Conservation (phyloP, 495 filamentous ascomycete species). For the Jackrogersella minutella region DNA sequence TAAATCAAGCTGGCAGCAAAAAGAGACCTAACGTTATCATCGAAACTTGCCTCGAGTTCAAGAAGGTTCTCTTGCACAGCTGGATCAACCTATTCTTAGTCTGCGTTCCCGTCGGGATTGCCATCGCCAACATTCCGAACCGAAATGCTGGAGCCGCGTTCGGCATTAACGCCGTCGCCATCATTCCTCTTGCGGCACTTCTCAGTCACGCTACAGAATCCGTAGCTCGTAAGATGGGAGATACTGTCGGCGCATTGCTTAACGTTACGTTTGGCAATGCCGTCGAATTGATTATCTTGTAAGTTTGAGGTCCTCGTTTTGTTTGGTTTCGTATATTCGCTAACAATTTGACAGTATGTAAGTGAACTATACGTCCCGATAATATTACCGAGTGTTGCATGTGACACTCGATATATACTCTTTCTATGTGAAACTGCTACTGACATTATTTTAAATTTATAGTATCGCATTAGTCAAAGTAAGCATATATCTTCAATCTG, state of each 20-base stretch:
- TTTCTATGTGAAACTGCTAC: too few relatives aligned
- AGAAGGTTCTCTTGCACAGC: slow-evolving; percentile 68
- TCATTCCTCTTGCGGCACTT: slow-evolving; percentile 82
- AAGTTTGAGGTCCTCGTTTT: slow-evolving; percentile 28
- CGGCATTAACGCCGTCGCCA: slow-evolving; percentile 82
- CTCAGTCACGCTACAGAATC: slow-evolving; percentile 83
- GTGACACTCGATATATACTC: too few relatives aligned
- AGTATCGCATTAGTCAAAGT: slow-evolving; percentile 74
- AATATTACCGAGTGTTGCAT: too few relatives aligned
- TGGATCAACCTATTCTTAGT: slow-evolving; percentile 81
- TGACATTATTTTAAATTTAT: slow-evolving; percentile 14
- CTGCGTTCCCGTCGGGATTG: slow-evolving; percentile 83
- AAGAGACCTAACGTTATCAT: slow-evolving; percentile 54
- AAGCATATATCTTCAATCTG: slow-evolving; percentile 6
- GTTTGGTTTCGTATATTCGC: slow-evolving; percentile 8
- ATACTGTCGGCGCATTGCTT: slow-evolving; percentile 81
- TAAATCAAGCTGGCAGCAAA: slow-evolving; percentile 47
- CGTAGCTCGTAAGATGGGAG: slow-evolving; percentile 77
- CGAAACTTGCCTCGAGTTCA: slow-evolving; percentile 60
- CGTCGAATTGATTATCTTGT: slow-evolving; percentile 89
- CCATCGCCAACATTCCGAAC: slow-evolving; percentile 59
- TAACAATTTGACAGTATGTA: slow-evolving; percentile 47
- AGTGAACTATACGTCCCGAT: slow-evolving; percentile 30
- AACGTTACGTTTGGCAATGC: slow-evolving; percentile 92
- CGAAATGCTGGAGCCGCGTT: slow-evolving; percentile 61